A percentile compares a stretch with the other conserved stretches of the same genome.
Conservation (phyloP, 306 rosid species). For the Casuarina equisetifolia region DNA sequence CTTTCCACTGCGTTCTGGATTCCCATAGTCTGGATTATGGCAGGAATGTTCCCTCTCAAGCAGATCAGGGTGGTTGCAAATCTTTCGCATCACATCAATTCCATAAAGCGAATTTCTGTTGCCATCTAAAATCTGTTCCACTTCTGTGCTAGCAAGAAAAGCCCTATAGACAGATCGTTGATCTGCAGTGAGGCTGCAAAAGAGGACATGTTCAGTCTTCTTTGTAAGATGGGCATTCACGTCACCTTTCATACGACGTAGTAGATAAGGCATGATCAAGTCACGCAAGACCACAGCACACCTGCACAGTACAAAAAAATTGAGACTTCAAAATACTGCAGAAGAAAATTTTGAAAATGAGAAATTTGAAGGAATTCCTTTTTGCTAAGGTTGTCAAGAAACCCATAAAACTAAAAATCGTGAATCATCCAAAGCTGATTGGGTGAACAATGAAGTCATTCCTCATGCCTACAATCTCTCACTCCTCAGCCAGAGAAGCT, state of each 20-base stretch:
- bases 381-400: not conserved
- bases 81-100: slow-evolving; percentile 94
- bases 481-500: not conserved
- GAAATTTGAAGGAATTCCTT: not conserved
- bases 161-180: slow-evolving; percentile 92
- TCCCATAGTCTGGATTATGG: slow-evolving; percentile 86
- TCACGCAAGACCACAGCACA: slow-evolving; percentile 98
- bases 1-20: slow-evolving; percentile 92
- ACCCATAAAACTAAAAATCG: not conserved
- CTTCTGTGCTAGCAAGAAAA: slow-evolving; percentile 97
- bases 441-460: not conserved
- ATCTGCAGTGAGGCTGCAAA: slow-evolving; percentile 87
- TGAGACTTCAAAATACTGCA: slow-evolving; percentile 19
- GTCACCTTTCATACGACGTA: slow-evolving; percentile 95
- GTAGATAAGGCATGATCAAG: slow-evolving; percentile 96
- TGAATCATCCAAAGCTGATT: not conserved
- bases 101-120: slow-evolving; percentile 83
- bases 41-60: slow-evolving; percentile 93
- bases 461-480: not conserved
- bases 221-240: slow-evolving; percentile 93
- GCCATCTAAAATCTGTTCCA: slow-evolving; percentile 89
- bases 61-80: slow-evolving; percentile 98
- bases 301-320: slow-evolving; percentile 47
- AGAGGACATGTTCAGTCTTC: slow-evolving; percentile 95
- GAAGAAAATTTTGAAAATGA: not conserved